phyloP scores from a whole-genome alignment of 2,329 filamentous ascomycete species.

The Phialemonium atrogriseum region DNA sequence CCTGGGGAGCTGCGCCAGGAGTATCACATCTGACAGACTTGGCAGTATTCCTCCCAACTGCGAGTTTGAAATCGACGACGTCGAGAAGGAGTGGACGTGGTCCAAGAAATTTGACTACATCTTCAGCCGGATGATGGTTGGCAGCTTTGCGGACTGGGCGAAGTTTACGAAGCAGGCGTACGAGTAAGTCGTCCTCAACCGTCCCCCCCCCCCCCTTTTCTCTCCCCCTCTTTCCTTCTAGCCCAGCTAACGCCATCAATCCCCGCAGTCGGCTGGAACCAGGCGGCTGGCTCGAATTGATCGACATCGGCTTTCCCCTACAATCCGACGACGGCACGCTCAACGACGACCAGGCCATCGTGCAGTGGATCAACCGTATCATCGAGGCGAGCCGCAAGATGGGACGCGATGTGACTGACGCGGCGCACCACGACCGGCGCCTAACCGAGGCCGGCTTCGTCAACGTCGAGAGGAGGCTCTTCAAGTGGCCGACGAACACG shows the following conservation, averaged over 20 bases:
- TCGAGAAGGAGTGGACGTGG: slow-evolving; percentile 1
- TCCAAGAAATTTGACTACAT: background rate
- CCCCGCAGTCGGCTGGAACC: slow-evolving; percentile 1
- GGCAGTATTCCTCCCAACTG: background rate
- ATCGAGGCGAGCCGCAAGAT: slow-evolving; percentile 1
- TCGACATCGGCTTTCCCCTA: slow-evolving; percentile 1
- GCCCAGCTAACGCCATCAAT: no score
- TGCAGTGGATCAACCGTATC: background rate
- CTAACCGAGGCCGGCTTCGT: slow-evolving; percentile 2
- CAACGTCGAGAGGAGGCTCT: slow-evolving; percentile 1
- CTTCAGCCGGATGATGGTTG: slow-evolving; percentile 1
- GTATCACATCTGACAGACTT: no score
- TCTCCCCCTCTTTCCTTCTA: background rate
- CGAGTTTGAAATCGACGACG: background rate
- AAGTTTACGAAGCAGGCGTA: background rate
- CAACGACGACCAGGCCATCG: background rate
- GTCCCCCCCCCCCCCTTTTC: no score
- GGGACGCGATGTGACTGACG: background rate
- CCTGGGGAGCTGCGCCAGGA: no score
- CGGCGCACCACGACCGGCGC: background rate
- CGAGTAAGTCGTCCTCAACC: background rate
- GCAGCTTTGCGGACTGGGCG: background rate
- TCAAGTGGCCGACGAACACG: slow-evolving; percentile 13
- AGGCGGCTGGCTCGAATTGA: slow-evolving; percentile 2
- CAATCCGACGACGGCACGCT: slow-evolving; percentile 3